Evolutionary conservation across 2,329 filamentous ascomycete genomes (phyloP), one percentile per base, ranked within the genome.

Genomic region (Rugonectria rugulosa): DNA sequence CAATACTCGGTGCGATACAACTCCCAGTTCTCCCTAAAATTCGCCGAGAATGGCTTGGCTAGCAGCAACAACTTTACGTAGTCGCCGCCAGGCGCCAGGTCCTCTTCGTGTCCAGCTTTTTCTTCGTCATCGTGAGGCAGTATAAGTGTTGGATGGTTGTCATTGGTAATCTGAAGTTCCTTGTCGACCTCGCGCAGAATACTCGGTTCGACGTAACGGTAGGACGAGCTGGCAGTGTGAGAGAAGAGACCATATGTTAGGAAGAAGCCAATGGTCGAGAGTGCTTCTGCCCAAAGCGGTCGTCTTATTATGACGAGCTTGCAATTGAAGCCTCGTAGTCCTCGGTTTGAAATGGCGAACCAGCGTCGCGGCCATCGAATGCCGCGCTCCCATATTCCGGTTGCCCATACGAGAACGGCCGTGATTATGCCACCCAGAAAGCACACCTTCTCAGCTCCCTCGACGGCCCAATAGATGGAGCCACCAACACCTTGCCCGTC

Each of bases 1-100:
- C 95, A 99, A 75, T 97, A 99, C 57, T 97, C 93, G 27, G 89
- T 88, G 48, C 95, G 85, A 74, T 96, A 99, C 14, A 94, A 81
- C 70, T 99, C 95, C 95, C 95, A 99, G 62, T 97, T 96, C 72
- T 98, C 93, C 17, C 95, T 85, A 69, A 99, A 99, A 41, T 91
- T 92, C 0, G 95, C 89, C 6, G 91, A 96, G 70, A 99, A 99
- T 0, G 93, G 92, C 71, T 99, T 99, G 1, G 95, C 92, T 10
- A 97, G 83, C 7, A 99, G 81, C 15, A 98, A 79, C 1, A 99
- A 82, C 73, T 96, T 95, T 65, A 99, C 88, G 69, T 94, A 90
- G 75, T 98, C 92, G 3, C 95, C 95, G 0, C 93, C 94, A 0
- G 91, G 87, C 1, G 92, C 89, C 37, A 99, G 82, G 69, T 98